Evolutionary conservation across 208 protist genomes (phyloP).

Genomic region (Acanthamoeba culbertsoni): DNA sequence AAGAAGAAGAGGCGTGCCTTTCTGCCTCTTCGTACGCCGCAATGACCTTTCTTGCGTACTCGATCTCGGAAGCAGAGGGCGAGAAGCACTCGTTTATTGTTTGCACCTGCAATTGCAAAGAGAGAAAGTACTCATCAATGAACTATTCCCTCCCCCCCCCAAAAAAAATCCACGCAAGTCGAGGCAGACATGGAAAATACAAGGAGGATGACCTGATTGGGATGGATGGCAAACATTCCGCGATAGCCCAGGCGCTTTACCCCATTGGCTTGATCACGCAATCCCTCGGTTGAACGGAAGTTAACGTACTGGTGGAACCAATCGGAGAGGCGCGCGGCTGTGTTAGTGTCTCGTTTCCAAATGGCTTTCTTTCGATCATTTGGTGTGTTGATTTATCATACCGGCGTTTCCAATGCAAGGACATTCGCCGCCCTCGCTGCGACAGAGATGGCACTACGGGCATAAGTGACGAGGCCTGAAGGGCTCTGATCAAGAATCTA

Average conservation of each 20-base stretch:
- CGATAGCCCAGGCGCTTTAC: neutral
- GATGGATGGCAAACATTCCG: constrained; percentile 59
- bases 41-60: constrained; percentile 12
- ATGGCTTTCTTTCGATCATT: too few species aligned
- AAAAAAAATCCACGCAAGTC: too few species aligned
- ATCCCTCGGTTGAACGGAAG: neutral
- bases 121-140: neutral
- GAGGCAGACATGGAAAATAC: neutral
- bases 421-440: constrained; percentile 36
- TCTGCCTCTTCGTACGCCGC: constrained; percentile 51
- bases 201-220: neutral
- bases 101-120: neutral
- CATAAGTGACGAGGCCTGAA: neutral
- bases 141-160: neutral
- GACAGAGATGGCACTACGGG: neutral
- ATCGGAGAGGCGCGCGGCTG: too few species aligned
- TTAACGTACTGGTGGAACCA: neutral
- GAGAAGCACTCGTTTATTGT: constrained; percentile 59
- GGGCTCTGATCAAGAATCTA: neutral
- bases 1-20: neutral
- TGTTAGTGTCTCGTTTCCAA: too few species aligned
- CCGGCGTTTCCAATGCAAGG: constrained; percentile 18
- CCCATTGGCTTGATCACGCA: neutral
- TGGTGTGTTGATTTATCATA: too few species aligned
- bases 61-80: constrained; percentile 19